Conservation (phyloP, 148 eudicot genomes). For the Camellia japonica region DNA sequence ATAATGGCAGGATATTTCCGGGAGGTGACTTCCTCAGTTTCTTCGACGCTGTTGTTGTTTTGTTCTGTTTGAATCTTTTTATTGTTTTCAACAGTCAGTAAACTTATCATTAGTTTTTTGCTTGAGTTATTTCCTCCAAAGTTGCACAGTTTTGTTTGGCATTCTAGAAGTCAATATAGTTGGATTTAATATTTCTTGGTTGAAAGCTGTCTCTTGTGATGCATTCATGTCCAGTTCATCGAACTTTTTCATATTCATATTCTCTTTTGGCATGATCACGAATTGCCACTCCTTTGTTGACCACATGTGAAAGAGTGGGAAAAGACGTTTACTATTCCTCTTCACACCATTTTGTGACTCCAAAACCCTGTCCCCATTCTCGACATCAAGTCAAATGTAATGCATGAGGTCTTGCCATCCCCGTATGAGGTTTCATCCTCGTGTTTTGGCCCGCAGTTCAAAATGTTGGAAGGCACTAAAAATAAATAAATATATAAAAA, state of each 20-base stretch:
- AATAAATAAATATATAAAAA: neutral
- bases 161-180: conserved; percentile 6
- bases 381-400: too few species aligned
- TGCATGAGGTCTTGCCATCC: too few species aligned
- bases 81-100: neutral
- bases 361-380: too few species aligned
- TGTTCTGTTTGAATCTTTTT: neutral
- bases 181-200: neutral
- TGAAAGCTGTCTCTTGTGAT: neutral
- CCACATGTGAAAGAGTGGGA: too few species aligned
- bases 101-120: neutral
- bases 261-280: too few species aligned
- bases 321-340: too few species aligned
- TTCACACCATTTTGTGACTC: too few species aligned
- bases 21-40: conserved; percentile 51
- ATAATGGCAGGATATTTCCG: conserved; percentile 75
- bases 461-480: neutral
- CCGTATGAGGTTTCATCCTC: neutral
- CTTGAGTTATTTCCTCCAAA: neutral
- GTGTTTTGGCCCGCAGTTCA: neutral
- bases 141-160: neutral
- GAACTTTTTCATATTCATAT: too few species aligned
- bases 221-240: neutral
- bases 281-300: too few species aligned
- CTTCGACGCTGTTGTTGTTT: conserved; percentile 10